Base-by-base conservation (phyloP, 768 basidiomycete species). In the Phallus indusiatus region DNA sequence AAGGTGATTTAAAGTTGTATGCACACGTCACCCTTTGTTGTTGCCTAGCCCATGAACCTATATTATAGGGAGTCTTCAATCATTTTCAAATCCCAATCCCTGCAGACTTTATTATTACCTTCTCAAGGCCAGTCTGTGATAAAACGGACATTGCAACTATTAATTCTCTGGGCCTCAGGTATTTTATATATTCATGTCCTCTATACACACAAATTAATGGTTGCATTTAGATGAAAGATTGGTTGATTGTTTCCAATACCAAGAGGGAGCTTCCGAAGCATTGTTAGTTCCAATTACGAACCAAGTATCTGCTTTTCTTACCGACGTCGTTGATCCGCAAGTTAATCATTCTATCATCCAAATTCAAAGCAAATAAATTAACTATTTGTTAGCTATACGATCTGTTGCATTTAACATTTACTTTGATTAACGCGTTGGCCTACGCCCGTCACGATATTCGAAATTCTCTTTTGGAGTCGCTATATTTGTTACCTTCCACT, bases 401-500 rank as follows among this genome's bases (percentile, higher is more conserved):
- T 14, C 50, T 53, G 10, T 36, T 33, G 8, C 57, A 20, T 52
- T 33, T 64, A 1, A 72, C 79, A 47, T 62, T 81, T 47, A 70
- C 67, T 42, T 71, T 78, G 60, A 67, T 81, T 55, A 66, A 72
- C 14, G 72, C 72, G 34, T 68, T 81, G 3, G 70, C 73, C 14
- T 66, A 71, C 47, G 65, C 69, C 1, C 74, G 80, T 55, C 59
- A 71, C 0, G 76, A 76, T 52, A 73, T 73, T 35, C 59, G 71
- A n/a, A 64, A 60, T 0, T 65, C 74, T 1, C 66, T 81, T 6
- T 65, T 74, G 5, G 74, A 76, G 16, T 85, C 85, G 0, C 75
- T 74, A 47, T 74, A 74, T 11, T 64, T 91, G 14, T 75, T 90
- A 47, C 88, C 87, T 1, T 82, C 88, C 0, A 68, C 90, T 24